phyloP scores from a whole-genome alignment of 2,329 filamentous ascomycete genomes.

The Allantophomopsis cytisporea region DNA sequence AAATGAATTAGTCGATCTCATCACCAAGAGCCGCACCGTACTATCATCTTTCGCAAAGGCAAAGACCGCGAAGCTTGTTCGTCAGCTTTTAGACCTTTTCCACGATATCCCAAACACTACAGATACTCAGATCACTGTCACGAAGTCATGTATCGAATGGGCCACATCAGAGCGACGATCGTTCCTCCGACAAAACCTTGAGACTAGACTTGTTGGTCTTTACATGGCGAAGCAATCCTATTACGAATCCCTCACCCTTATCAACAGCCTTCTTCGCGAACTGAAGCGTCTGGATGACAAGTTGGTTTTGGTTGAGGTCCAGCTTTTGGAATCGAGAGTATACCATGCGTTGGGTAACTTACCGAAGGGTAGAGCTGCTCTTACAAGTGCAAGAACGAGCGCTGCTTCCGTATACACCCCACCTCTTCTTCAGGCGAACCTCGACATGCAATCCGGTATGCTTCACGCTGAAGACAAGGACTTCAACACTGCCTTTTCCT shows the following conservation, averaged over 20 bases:
- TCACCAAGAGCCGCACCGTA: constrained; percentile 79
- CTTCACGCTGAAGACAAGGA: constrained; percentile 97
- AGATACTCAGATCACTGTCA: constrained; percentile 88
- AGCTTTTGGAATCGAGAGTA: constrained; percentile 89
- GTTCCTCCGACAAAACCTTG: constrained; percentile 95
- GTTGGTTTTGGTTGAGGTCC: constrained; percentile 92
- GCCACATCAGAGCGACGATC: constrained; percentile 86
- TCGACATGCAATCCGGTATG: constrained; percentile 99
- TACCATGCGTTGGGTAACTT: constrained; percentile 97
- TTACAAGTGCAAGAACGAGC: constrained; percentile 88
- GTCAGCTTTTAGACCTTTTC: constrained; percentile 93
- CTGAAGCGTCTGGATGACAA: constrained; percentile 98
- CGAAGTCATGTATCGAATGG: constrained; percentile 99
- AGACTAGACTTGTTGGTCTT: constrained; percentile 84
- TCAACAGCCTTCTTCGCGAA: constrained; percentile 91
- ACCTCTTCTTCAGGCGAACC: constrained; percentile 82
- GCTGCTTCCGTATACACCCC: constrained; percentile 97
- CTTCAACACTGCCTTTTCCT: constrained; percentile 97
- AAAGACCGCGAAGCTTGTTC: constrained; percentile 95
- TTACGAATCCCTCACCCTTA: constrained; percentile 91
- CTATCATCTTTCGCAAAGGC: constrained; percentile 97
- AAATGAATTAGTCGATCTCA: constrained; percentile 76
- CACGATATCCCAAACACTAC: constrained; percentile 84
- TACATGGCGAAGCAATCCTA: constrained; percentile 97
- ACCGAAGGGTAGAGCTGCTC: constrained; percentile 83